phyloP scores from a whole-genome alignment of 2,329 filamentous ascomycete genomes.

The Sporothrix pallida region DNA sequence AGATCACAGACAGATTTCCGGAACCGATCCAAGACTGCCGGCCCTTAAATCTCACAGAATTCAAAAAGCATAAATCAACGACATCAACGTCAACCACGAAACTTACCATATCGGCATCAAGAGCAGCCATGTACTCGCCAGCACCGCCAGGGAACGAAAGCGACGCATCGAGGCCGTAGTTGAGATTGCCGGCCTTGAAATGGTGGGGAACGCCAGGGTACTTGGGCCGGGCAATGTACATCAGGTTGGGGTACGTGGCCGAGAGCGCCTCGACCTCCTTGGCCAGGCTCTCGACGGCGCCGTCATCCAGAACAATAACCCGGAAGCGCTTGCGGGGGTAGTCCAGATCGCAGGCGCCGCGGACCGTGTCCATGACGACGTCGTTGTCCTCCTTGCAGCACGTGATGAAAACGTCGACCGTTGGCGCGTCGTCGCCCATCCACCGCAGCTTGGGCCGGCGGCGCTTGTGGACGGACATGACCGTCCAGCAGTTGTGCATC shows the following conservation, averaged over 20 bases:
- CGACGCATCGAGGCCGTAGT: conserved; percentile 62
- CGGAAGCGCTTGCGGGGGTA: conserved; percentile 60
- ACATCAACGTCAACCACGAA: neutral
- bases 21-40: neutral
- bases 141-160: conserved; percentile 58
- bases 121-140: conserved; percentile 57
- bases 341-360: conserved; percentile 60
- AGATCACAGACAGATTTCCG: neutral
- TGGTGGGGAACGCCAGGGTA: conserved; percentile 57
- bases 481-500: conserved; percentile 39
- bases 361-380: conserved; percentile 61
- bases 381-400: conserved; percentile 64
- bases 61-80: neutral
- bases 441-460: conserved; percentile 58
- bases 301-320: conserved; percentile 63
- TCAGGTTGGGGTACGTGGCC: conserved; percentile 54
- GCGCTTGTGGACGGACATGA: conserved; percentile 38
- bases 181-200: conserved; percentile 70
- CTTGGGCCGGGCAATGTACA: conserved; percentile 59
- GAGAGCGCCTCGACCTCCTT: conserved; percentile 46
- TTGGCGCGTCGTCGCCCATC: conserved; percentile 55
- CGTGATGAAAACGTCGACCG: conserved; percentile 63
- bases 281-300: conserved; percentile 51
- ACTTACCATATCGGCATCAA: conserved; percentile 61
- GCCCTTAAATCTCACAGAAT: neutral